Evolutionary conservation across 768 basidiomycete species (phyloP).

Genomic region (Kwoniella mangroviensis): DNA sequence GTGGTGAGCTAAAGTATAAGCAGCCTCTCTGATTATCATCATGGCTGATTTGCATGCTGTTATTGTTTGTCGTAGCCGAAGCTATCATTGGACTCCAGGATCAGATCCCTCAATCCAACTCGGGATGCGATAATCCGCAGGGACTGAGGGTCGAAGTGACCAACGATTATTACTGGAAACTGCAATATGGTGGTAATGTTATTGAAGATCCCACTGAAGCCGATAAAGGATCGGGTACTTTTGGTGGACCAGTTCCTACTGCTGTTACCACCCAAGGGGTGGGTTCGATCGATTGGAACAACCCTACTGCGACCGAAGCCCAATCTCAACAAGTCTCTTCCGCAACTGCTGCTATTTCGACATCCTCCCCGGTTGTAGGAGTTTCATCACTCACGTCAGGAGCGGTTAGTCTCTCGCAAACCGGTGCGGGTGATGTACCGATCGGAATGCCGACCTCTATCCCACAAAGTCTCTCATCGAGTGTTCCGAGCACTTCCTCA

Average conservation of each 20-base stretch:
- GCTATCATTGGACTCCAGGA: conserved; percentile 12
- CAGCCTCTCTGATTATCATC: too few species aligned
- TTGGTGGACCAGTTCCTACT: background rate
- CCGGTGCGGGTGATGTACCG: too few species aligned
- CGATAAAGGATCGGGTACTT: background rate
- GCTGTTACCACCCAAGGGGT: background rate
- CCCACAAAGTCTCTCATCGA: too few species aligned
- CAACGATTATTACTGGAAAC: conserved; percentile 17
- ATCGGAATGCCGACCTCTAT: too few species aligned
- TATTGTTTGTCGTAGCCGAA: background rate
- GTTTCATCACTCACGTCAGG: too few species aligned
- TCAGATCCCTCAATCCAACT: background rate
- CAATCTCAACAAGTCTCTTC: background rate
- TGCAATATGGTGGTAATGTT: conserved; percentile 5
- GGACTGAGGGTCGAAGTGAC: conserved; percentile 6
- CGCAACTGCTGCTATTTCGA: background rate
- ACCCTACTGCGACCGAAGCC: background rate
- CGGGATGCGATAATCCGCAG: conserved; percentile 13
- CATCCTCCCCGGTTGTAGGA: too few species aligned
- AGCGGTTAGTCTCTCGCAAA: too few species aligned
- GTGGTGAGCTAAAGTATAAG: conserved; percentile 15
- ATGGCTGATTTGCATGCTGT: too few species aligned
- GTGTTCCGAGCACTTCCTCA: too few species aligned
- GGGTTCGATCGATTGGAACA: background rate
- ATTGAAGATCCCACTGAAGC: conserved; percentile 5